Percentiles rank a stretch among this genome's conserved stretches.
Evolutionary conservation across 345 rosid genomes (phyloP).

Genomic region (Moringa oleifera): DNA sequence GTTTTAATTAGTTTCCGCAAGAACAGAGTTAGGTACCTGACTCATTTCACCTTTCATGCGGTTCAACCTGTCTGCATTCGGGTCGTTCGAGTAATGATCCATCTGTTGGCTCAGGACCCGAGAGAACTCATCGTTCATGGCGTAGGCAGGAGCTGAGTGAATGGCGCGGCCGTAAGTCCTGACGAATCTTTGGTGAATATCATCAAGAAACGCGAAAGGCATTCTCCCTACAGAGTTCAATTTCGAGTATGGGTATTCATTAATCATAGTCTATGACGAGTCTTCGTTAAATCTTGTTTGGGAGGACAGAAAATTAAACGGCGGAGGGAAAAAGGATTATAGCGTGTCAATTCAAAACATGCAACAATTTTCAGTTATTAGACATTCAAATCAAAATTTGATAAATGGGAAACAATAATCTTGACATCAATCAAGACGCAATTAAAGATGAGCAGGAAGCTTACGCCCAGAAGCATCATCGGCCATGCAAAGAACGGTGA

Average conservation of each 20-base stretch:
- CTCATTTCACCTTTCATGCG: conserved; percentile 52
- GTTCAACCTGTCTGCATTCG: conserved; percentile 35
- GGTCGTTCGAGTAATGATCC: conserved; percentile 38
- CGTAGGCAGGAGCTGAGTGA: conserved; percentile 39
- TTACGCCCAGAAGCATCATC: conserved; percentile 34
- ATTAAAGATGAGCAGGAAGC: background rate
- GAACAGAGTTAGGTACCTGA: conserved; percentile 16
- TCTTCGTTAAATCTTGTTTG: too few relatives aligned
- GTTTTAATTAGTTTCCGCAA: background rate
- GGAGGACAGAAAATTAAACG: too few relatives aligned
- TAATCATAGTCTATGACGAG: too few relatives aligned
- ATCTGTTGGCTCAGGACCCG: conserved; percentile 43
- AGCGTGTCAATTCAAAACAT: too few relatives aligned
- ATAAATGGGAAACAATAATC: too few relatives aligned
- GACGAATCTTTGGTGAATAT: conserved; percentile 89
- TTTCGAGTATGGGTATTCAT: conserved; percentile 25
- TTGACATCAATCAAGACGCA: too few relatives aligned
- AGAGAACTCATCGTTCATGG: conserved; percentile 55
- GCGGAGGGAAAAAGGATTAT: too few relatives aligned
- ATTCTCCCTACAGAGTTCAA: conserved; percentile 49
- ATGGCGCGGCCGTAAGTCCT: conserved; percentile 47
- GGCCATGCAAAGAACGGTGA: conserved; percentile 49
- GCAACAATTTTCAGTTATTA: too few relatives aligned
- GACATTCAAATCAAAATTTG: background rate
- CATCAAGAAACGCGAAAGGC: conserved; percentile 91